Base-by-base conservation (phyloP, 2,329 filamentous ascomycete genomes). In the Fusarium nanum region DNA sequence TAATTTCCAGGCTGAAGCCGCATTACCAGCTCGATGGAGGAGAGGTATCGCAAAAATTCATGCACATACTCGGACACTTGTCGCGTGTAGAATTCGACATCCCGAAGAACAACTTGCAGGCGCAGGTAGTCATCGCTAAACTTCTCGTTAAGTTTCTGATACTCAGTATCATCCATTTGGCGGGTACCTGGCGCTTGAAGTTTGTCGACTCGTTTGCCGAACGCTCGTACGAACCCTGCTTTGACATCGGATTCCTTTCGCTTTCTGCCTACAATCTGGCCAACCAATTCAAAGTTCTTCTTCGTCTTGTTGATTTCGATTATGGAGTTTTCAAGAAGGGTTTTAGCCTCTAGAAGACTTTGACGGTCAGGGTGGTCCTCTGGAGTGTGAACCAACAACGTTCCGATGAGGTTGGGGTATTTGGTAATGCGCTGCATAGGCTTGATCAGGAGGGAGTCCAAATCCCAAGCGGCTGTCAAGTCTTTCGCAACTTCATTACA, bases 391-490 rank as follows among this genome's bases (percentile, higher is more conserved):
- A 94, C 90, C 25, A 97, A 84, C 13, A 99, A 84, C 60, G 94
- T 90, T 34, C 90, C 89, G 46, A 99, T 88, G 42, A 99, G 84
- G 47, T 97, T 90, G 6, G 94, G 94, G 76, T 98, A 99, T 76
- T 98, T 98, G 34, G 95, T 91, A 67, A 98, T 91, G 49, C 96
- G 89, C 81, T 99, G 96, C 79, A 97, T 94, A 3, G 96, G 96
- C 80, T 99, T 99, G 77, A 99, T 95, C 22, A 99, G 87, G n/a
- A 99, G 85, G 1, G 96, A 97, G 79, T 98, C 94, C 65, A 99
- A 81, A 79, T 97, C 93, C 96, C 96, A 99, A 1, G 96, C 95
- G 27, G 91, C 89, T 0, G 96, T 99, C 68, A 99, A 86, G 77
- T 98, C 96, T 73, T 93, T 92, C 14, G 95, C 94, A 76, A 95